Evolutionary conservation across 169 alveolate genomes (phyloP), one percentile per base, ranked within the genome.

Genomic region (Eimeria praecox): DNA sequence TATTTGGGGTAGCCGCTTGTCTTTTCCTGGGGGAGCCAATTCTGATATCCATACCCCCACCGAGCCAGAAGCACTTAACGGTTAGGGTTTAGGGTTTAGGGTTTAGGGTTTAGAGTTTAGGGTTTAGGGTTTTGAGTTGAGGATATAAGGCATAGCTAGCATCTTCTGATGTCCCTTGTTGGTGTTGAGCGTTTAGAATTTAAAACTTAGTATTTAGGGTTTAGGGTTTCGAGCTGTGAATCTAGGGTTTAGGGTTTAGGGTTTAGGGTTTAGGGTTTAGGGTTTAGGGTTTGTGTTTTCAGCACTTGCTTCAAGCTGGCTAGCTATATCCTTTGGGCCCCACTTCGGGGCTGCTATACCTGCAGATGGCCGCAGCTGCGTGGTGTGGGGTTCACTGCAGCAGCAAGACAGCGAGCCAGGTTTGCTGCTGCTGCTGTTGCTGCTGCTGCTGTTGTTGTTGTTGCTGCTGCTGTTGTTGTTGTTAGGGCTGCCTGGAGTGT

Each of bases 21-120:
- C 78, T 35, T 44, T 90, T 42, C 95, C 95, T 71, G 95, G 95
- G 27, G 95, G 95, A 4, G 95, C 95, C 52, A 12, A 54, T 35
- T 14, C 40, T 14, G 95, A 90, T 62, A 5, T 90, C 89, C 20
- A 33, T 52, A 30, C 54, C 38, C 95, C 95, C 3, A 69, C 87
- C 2, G 95, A 90, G 77, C 42, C 77, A 6, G 35, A 27, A n/a
- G 44, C 90, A 27, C 71, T 49, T 6, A 49, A 30, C 42, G 66
- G 62, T 82, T 69, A 42, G 62, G 38, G 71, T 46, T 52, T 64
- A 64, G 75, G 75, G 75, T 64, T 64, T 14, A 64, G 75, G 75
- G 42, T 64, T 64, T 27, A 82, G 59, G 62, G 24, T 22, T 18
- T 75, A 9, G 54, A 10, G n/a, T 12, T 75, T 20, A 75, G 54